A percentile compares a stretch with the other conserved stretches of the same genome.
Evolutionary conservation across 257 asterid genomes (phyloP).

Genomic region (Petunia axillaris): DNA sequence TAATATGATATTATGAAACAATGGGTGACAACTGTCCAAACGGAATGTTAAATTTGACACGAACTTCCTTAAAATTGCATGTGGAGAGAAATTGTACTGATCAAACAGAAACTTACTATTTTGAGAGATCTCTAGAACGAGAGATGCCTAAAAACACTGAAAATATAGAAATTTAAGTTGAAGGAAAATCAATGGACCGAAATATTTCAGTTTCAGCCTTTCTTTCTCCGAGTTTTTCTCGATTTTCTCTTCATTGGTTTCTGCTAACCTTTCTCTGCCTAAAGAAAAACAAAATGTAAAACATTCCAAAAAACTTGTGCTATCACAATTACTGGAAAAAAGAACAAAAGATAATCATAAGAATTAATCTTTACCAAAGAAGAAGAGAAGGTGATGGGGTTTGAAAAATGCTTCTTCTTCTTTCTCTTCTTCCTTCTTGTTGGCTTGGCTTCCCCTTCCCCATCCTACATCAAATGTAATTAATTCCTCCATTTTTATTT

Average conservation of each 20-base stretch:
- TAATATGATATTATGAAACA: too few relatives aligned
- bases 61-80: too few relatives aligned
- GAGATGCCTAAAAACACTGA: background rate
- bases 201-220: background rate
- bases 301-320: background rate
- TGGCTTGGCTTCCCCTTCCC: conserved; percentile 62
- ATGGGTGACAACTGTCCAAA: too few relatives aligned
- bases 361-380: conserved; percentile 31
- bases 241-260: background rate
- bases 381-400: conserved; percentile 48
- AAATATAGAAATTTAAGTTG: background rate
- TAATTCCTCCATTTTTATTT: background rate
- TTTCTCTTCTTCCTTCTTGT: conserved; percentile 54
- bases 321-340: background rate
- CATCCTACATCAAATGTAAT: conserved; percentile 68
- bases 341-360: background rate
- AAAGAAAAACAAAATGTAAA: conserved; percentile 15
- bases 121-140: background rate
- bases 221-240: conserved; percentile 33
- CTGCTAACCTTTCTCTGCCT: conserved; percentile 23
- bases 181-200: too few relatives aligned
- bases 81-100: too few relatives aligned
- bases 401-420: conserved; percentile 40
- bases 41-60: too few relatives aligned
- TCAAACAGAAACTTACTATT: too few relatives aligned